Evolutionary conservation across 768 basidiomycete species (phyloP).

Genomic region (Phallus indusiatus): DNA sequence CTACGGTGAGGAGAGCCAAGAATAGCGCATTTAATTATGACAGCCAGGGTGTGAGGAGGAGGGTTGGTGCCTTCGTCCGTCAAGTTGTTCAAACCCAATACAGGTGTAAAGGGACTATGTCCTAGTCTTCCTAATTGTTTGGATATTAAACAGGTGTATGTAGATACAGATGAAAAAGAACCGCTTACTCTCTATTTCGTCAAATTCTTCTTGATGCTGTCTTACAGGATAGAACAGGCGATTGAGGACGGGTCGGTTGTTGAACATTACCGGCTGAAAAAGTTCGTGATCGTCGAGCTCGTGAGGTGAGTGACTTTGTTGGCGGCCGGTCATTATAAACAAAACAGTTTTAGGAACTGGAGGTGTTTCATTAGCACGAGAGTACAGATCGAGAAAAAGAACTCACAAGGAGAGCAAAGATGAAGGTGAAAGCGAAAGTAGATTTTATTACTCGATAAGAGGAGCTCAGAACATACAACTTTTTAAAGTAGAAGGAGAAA

Average conservation of each 20-base stretch:
- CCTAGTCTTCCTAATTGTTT: neutral
- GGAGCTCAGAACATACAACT: no score
- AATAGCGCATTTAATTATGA: slow-evolving; percentile 77
- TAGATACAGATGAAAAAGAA: neutral
- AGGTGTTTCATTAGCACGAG: neutral
- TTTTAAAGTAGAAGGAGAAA: no score
- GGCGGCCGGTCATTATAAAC: no score
- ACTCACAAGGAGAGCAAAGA: no score
- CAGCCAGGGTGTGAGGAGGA: slow-evolving; percentile 57
- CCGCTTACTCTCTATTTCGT: neutral
- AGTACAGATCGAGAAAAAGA: no score
- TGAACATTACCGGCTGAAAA: neutral
- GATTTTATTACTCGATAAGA: no score
- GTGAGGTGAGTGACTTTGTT: neutral
- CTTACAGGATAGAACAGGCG: neutral
- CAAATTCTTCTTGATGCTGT: neutral
- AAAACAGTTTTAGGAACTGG: neutral
- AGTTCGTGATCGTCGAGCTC: neutral
- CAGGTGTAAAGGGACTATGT: neutral
- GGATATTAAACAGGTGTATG: neutral
- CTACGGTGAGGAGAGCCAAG: slow-evolving; percentile 65
- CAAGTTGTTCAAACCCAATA: neutral
- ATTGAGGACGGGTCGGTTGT: neutral
- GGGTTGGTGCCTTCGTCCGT: neutral
- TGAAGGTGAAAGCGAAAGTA: no score